phyloP scores from a whole-genome alignment of 163 green algal genomes.

The Volvox carteri region DNA sequence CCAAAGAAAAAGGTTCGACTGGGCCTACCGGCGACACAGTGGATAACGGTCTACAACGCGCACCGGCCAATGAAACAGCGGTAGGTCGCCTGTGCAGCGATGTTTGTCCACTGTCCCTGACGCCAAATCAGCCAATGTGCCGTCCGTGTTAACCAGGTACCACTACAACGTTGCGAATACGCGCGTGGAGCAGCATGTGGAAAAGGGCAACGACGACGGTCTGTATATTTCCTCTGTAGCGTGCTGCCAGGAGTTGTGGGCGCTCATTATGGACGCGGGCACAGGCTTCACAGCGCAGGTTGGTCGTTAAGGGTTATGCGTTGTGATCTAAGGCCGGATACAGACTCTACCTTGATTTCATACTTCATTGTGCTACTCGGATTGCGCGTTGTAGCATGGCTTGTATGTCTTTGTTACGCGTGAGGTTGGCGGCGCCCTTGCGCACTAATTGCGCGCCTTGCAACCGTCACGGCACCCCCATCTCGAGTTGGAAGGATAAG shows the following conservation, averaged over 20 bases:
- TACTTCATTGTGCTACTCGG: too few relatives aligned
- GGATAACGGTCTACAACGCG: slow-evolving; percentile 99
- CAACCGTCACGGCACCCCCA: too few relatives aligned
- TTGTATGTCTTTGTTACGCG: too few relatives aligned
- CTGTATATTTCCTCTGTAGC: slow-evolving; percentile 97
- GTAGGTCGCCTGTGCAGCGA: slow-evolving; percentile 39
- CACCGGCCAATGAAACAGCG: slow-evolving; percentile 99
- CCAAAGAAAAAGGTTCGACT: slow-evolving; percentile 91
- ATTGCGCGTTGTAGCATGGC: background rate
- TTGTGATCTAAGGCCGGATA: background rate
- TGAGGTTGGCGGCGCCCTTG: too few relatives aligned
- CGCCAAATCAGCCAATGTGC: too few relatives aligned
- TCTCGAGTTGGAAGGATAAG: too few relatives aligned
- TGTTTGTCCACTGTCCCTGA: too few relatives aligned
- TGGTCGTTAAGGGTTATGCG: too few relatives aligned
- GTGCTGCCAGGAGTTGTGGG: slow-evolving; percentile 98
- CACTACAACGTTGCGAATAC: slow-evolving; percentile 99
- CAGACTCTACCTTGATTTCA: too few relatives aligned
- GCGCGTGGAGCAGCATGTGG: slow-evolving; percentile 96
- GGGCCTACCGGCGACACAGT: slow-evolving; percentile 98
- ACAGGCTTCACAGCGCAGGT: slow-evolving; percentile 84
- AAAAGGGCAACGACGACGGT: slow-evolving; percentile 98
- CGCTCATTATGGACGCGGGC: slow-evolving; percentile 97
- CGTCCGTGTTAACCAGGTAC: slow-evolving; percentile 91
- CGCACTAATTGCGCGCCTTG: too few relatives aligned